Evolutionary conservation across 164 flowering plant genomes (phyloP), one percentile per base, ranked within the genome.

Genomic region (Dillenia turbinata): DNA sequence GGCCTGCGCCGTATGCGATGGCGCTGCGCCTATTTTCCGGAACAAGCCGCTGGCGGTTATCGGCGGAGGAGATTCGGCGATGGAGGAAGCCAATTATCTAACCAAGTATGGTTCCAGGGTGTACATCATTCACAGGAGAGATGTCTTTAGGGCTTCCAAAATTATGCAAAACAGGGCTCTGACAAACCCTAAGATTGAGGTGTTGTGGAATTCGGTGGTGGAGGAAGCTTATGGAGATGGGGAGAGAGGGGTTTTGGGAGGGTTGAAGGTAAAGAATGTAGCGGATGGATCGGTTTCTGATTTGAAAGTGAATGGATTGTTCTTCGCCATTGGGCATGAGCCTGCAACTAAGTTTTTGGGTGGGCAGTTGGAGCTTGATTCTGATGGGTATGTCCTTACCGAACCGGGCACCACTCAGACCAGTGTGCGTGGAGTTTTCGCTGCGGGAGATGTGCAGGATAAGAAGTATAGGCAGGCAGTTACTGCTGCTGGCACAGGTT

Each of bases 371-470:
- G 72, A 90, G 70, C 76, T 95, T 12, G 91, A 95, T 73, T 64
- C 82, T 0, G 99, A 88, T 64, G 92, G 97, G 17, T 95, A 95
- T 65, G 78, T 95, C 19, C 77, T 76, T 49, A 92, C 97, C 0
- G 77, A 83, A 74, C 96, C 96, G 0, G 99, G 97, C 8, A 85
- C 91, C 5, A 87, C 97, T 0, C 62, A 62, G 62, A 92, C 97
- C 9, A 95, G 92, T 61, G 91, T 90, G 5, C 74, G 50, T 9
- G 99, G 97, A 12, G 97, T 95, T 49, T 95, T 95, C 55, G 97
- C 99, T 0, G 97, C 99, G 3, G 99, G 99, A 0, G 99, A 95
- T 73, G 99, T 95, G 47, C 99, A 95, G 83, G 97, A 92, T 60
- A 95, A 95, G 84, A 92, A 89, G 81, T 95, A 92, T 60, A 74